A percentile compares a stretch with the other conserved stretches of the same genome.
These are phyloP conservation scores for Carex littledalei DNA, from an alignment of 176 grass and related monocot species.

Conservation along the genomic window DNA sequence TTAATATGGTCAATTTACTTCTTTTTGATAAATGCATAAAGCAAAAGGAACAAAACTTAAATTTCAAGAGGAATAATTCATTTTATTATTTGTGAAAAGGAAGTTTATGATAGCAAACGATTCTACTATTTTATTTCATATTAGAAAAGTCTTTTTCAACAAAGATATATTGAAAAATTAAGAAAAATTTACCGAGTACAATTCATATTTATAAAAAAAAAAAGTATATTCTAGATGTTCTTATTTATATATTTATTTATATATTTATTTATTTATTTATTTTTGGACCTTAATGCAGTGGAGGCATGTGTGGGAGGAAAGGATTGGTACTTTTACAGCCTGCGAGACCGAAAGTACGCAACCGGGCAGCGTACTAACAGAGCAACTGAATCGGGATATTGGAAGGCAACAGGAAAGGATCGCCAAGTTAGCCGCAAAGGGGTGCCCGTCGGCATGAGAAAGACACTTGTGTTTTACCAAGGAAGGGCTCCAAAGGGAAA, in stretches of 20 bases:
- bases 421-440: conserved; percentile 55
- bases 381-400: conserved; percentile 80
- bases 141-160: background rate
- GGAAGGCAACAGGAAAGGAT: conserved; percentile 93
- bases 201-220: background rate
- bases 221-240: background rate
- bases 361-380: conserved; percentile 81
- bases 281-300: conserved; percentile 26
- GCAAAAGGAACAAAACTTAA: conserved; percentile 2
- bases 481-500: conserved; percentile 86
- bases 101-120: background rate
- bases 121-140: background rate
- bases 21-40: background rate
- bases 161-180: background rate
- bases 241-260: background rate
- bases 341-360: conserved; percentile 81
- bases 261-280: background rate
- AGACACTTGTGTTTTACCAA: conserved; percentile 93
- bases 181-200: background rate
- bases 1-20: background rate
- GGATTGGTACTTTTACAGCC: conserved; percentile 91
- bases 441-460: conserved; percentile 71
- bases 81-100: background rate
- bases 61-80: conserved; percentile 10
- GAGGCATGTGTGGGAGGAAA: conserved; percentile 76